A percentile compares a stretch with the other conserved stretches of the same genome.
Conservation (phyloP, 2,329 filamentous ascomycete genomes). For the Colletotrichum lindemuthianum region DNA sequence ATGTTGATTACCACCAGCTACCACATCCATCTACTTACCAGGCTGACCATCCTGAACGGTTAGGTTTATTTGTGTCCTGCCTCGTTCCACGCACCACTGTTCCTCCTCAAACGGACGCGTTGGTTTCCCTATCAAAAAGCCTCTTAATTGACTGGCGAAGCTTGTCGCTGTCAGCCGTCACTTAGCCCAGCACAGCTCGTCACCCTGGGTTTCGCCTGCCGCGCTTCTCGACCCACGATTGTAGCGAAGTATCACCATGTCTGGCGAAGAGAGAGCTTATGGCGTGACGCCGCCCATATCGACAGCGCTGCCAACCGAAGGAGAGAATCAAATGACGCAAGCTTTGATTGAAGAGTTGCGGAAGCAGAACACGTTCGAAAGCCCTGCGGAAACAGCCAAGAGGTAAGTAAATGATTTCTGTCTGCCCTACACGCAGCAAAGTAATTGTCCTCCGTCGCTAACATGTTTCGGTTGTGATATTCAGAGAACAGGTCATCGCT, state of each 20-base stretch:
- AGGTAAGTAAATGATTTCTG: constrained; percentile 62
- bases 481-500: constrained; percentile 76
- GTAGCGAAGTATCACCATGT: constrained; percentile 42
- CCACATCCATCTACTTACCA: no score
- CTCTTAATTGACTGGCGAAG: no score
- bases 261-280: constrained; percentile 51
- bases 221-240: not conserved
- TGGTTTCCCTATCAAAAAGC: no score
- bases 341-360: constrained; percentile 86
- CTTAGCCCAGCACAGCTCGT: no score
- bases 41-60: no score
- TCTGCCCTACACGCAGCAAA: not conserved
- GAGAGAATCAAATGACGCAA: constrained; percentile 81
- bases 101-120: no score
- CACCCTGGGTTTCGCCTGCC: no score
- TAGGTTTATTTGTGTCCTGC: no score
- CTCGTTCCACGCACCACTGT: no score
- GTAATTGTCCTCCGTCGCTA: constrained; percentile 3
- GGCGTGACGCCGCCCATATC: constrained; percentile 91
- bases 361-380: constrained; percentile 91
- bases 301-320: constrained; percentile 75
- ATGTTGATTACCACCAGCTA: no score
- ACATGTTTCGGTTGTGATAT: not conserved
- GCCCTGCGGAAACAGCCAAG: constrained; percentile 81
- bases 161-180: no score